These are phyloP conservation scores for Leccinum subspadiceum DNA, from an alignment of 1,284 basidiomycete genomes.

Conservation along the genomic window DNA sequence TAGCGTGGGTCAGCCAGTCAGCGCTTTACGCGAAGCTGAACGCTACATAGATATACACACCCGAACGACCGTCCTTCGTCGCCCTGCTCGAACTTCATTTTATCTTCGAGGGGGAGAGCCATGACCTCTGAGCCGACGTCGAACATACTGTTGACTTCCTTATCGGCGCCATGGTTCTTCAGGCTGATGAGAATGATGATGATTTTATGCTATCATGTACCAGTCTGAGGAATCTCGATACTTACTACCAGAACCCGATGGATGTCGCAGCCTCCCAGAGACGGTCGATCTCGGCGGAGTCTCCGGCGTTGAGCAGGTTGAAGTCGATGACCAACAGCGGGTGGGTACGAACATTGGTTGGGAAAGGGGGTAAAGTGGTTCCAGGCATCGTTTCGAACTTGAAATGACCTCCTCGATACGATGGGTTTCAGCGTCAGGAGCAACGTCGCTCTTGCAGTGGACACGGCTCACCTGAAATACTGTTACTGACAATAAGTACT, in stretches of 20 bases:
- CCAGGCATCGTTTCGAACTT: constrained; percentile 19
- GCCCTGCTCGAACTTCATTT: constrained; percentile 65
- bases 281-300: constrained; percentile 36
- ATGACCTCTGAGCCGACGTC: constrained; percentile 57
- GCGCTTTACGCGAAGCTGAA: background rate
- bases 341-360: constrained; percentile 33
- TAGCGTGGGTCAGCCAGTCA: background rate
- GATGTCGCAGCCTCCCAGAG: background rate
- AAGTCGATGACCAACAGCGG: constrained; percentile 48
- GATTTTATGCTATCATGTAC: background rate
- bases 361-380: constrained; percentile 42
- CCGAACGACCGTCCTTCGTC: constrained; percentile 62
- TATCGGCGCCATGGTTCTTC: constrained; percentile 59
- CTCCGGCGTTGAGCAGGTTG: constrained; percentile 37
- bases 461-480: constrained; percentile 1
- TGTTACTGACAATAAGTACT: background rate
- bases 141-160: constrained; percentile 58
- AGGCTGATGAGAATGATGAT: constrained; percentile 37
- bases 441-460: background rate
- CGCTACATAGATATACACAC: constrained; percentile 29
- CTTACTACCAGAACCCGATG: background rate
- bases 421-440: background rate
- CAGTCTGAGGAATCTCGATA: background rate
- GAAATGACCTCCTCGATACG: background rate
- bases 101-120: constrained; percentile 58